Base-by-base conservation (phyloP, 768 basidiomycete species). In the Collybia sp. region DNA sequence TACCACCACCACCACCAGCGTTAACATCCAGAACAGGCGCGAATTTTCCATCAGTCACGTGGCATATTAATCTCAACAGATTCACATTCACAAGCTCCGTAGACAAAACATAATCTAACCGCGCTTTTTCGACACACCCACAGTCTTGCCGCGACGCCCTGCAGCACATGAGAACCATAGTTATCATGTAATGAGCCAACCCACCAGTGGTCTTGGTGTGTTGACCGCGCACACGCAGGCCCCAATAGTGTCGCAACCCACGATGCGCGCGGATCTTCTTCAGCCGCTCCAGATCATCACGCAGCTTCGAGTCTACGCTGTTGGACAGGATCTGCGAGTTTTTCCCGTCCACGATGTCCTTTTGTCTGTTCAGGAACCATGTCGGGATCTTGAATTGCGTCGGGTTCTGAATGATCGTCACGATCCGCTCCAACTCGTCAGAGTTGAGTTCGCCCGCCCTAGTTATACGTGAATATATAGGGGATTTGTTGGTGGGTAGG, bases 301-400 rank as follows among this genome's bases (percentile, higher is more conserved):
- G 91, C 54, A 98, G 77, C 74, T 97, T 97, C 49, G 93, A 94
- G 77, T 98, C 96, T 41, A 99, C 90, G 55, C 80, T 82, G 73
- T 97, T 98, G 48, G 96, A 96, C 45, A 99, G 75, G 46, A 96
- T 87, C 72, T 99, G 96, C 42, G 80, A 83, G 74, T 93, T 85
- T 73, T 97, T 98, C 66, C 96, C 96, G 56, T 98, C 96, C 52
- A 91, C 82, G 44, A 96, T 93, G 64, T 98, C 95, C 69, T 91
- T 91, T 68, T 98, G 96, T 71, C 96, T 91, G 82, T 98, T 99
- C 68, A 98, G 70, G 82, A 99, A 98, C 95, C 95, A 99, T 35
- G 83, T 80, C 13, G 96, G 96, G 66, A 99, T 96, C 79, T 99
- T 99, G 85, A 95, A 99, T 69, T 98, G 95, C 6, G 88, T 88